phyloP scores from a whole-genome alignment of 2,329 filamentous ascomycete species.

The Coccinonectria pachysandricola region DNA sequence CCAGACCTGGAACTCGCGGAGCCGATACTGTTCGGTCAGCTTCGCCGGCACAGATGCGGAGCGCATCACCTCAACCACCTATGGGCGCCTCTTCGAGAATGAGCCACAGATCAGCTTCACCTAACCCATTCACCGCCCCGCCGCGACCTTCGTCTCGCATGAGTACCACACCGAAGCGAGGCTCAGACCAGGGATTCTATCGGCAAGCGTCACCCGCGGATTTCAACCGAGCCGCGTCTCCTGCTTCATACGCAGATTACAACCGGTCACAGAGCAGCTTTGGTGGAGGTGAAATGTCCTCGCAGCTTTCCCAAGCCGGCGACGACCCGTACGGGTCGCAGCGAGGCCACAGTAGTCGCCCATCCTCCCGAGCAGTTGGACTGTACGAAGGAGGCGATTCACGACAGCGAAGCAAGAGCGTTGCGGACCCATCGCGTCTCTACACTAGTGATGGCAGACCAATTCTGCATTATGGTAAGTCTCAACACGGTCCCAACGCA shows the following conservation, averaged over 20 bases:
- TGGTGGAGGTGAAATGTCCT: conserved; percentile 48
- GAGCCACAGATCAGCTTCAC: conserved; percentile 42
- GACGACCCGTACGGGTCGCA: conserved; percentile 51
- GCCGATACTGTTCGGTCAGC: conserved; percentile 48
- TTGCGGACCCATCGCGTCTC: conserved; percentile 71
- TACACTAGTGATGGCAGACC: conserved; percentile 78
- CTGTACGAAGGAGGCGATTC: conserved; percentile 42
- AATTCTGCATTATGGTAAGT: conserved; percentile 90
- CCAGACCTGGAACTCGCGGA: conserved; percentile 49
- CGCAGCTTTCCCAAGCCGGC: conserved; percentile 54
- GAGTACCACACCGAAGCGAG: conserved; percentile 32
- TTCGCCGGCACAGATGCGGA: conserved; percentile 60
- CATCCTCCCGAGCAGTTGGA: conserved; percentile 42
- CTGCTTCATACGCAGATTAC: conserved; percentile 37
- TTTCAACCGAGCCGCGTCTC: conserved; percentile 36
- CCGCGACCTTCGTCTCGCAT: conserved; percentile 27
- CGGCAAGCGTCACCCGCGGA: conserved; percentile 42
- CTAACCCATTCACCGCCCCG: conserved; percentile 49
- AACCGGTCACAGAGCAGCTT: conserved; percentile 42
- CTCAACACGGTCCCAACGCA: conserved; percentile 1
- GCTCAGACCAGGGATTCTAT: conserved; percentile 41
- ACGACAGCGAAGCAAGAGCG: conserved; percentile 65
- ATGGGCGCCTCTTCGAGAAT: conserved; percentile 33
- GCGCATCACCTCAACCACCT: conserved; percentile 51
- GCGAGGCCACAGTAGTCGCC: conserved; percentile 40